These are phyloP conservation scores for Oleoguttula mirabilis DNA, from an alignment of 495 filamentous ascomycete species.

Conservation along the genomic window DNA sequence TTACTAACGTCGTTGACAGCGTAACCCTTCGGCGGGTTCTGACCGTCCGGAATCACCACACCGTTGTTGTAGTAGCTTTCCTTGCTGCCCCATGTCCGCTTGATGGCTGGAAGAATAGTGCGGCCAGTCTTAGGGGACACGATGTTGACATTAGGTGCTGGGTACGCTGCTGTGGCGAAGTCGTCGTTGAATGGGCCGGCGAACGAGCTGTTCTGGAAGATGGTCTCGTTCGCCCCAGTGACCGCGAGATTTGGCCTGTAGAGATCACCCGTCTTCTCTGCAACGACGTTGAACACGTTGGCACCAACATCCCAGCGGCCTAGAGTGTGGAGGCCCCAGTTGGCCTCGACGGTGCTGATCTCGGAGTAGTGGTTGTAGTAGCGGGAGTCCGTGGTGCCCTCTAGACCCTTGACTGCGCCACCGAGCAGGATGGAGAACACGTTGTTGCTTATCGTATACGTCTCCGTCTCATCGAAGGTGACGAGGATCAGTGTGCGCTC, in stretches of 20 bases:
- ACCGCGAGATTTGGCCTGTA: slow-evolving; percentile 19
- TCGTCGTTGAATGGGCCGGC: slow-evolving; percentile 25
- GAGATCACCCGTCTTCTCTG: slow-evolving; percentile 23
- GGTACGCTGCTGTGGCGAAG: slow-evolving; percentile 21
- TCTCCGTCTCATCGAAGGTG: slow-evolving; percentile 35
- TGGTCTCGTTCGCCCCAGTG: slow-evolving; percentile 15
- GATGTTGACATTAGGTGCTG: slow-evolving; percentile 24
- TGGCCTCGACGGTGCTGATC: slow-evolving; percentile 28
- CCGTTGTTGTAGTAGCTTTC: slow-evolving; percentile 22
- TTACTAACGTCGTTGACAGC: slow-evolving; percentile 9
- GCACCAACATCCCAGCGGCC: slow-evolving; percentile 31
- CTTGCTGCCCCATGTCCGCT: slow-evolving; percentile 17
- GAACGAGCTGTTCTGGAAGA: slow-evolving; percentile 25
- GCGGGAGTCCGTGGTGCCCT: slow-evolving; percentile 24
- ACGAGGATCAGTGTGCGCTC: slow-evolving; percentile 35
- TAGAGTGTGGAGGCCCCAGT: slow-evolving; percentile 27
- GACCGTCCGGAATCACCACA: slow-evolving; percentile 27
- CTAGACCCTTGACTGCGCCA: slow-evolving; percentile 18
- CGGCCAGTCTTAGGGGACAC: slow-evolving; percentile 17
- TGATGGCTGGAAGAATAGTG: slow-evolving; percentile 18
- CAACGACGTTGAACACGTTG: slow-evolving; percentile 27
- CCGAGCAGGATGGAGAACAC: slow-evolving; percentile 29
- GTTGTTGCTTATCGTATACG: slow-evolving; percentile 29
- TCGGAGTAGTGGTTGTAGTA: slow-evolving; percentile 31
- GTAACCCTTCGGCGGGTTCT: slow-evolving; percentile 22